Evolutionary conservation across 176 grass and related monocot genomes (phyloP).

Genomic region (Bolboschoenus planiculmis): DNA sequence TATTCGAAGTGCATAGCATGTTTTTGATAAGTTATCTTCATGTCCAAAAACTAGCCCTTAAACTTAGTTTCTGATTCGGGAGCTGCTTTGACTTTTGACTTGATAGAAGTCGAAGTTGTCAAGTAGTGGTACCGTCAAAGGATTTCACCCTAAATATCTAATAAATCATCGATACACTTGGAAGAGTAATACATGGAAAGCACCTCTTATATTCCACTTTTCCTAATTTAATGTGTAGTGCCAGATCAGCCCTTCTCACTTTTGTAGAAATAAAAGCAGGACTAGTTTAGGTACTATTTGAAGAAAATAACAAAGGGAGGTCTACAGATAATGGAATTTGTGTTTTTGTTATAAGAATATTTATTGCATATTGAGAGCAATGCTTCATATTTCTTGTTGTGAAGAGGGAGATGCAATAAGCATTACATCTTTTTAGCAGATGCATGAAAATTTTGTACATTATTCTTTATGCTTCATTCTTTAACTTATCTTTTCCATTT

Average conservation of each 20-base stretch:
- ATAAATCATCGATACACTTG: not conserved
- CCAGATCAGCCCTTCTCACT: not conserved
- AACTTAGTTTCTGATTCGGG: not conserved
- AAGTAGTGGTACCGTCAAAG: not conserved
- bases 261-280: not conserved
- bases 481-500: not conserved
- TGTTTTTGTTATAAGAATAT: not conserved
- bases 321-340: not conserved
- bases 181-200: not conserved
- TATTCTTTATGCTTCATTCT: not conserved
- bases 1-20: not conserved
- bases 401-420: not conserved
- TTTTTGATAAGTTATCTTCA: not conserved
- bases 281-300: not conserved
- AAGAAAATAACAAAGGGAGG: not conserved
- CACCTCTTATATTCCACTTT: not conserved
- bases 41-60: not conserved
- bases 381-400: not conserved
- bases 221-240: not conserved
- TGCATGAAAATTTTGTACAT: not conserved
- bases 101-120: not conserved
- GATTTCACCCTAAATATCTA: not conserved
- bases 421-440: not conserved
- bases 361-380: not conserved
- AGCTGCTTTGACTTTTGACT: not conserved